Conservation (phyloP, 1,284 basidiomycete species). For the Cryptococcus deneoformans region DNA sequence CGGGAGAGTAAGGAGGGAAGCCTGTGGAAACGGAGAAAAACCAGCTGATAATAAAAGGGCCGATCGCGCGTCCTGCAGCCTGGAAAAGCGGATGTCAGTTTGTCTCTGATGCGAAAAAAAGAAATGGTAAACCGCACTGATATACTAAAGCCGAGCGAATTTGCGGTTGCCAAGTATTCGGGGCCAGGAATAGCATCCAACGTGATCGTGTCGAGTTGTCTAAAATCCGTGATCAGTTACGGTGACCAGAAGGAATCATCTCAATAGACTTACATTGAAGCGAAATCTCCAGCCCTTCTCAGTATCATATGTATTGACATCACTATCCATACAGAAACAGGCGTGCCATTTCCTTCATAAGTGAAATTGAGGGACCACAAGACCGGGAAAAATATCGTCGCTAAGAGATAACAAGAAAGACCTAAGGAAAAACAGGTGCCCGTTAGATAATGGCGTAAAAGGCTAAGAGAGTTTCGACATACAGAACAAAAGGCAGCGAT, state of each 20-base stretch:
- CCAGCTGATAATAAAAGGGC: conserved; percentile 33
- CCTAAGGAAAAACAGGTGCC: conserved; percentile 8
- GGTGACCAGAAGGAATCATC: no score
- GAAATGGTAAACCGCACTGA: conserved; percentile 18
- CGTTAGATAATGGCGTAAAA: background rate
- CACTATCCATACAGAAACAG: conserved; percentile 10
- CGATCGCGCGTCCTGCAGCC: conserved; percentile 31
- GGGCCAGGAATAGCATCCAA: conserved; percentile 37
- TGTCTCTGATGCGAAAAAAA: background rate
- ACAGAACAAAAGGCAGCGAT: conserved; percentile 19
- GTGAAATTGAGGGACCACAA: conserved; percentile 26
- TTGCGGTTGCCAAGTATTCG: conserved; percentile 35
- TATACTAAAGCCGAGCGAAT: conserved; percentile 37
- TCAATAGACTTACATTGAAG: conserved; percentile 24
- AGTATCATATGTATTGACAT: conserved; percentile 34
- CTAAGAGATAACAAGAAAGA: conserved; percentile 28
- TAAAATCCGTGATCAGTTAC: conserved; percentile 6
- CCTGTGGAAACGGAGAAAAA: conserved; percentile 13
- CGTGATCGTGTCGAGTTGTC: conserved; percentile 35
- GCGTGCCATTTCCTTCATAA: conserved; percentile 2
- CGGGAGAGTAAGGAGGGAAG: conserved; percentile 24
- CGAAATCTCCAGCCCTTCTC: conserved; percentile 35
- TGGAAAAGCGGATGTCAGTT: background rate
- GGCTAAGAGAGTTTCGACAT: background rate
- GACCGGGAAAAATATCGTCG: conserved; percentile 30